phyloP scores from a whole-genome alignment of 495 filamentous ascomycete genomes.

The Neurospora sp. region DNA sequence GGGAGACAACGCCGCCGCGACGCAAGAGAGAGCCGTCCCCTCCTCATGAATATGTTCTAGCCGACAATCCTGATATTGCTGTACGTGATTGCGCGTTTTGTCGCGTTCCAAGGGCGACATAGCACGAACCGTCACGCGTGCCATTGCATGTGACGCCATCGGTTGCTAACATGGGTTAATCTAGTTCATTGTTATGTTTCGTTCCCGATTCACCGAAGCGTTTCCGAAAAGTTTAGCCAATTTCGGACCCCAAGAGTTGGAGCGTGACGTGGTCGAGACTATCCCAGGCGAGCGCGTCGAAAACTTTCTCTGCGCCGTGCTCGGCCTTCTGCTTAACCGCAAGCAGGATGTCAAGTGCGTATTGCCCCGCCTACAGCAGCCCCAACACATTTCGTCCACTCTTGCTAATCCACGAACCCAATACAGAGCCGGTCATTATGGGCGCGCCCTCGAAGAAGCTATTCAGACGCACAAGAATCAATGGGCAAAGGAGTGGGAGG shows the following conservation, averaged over 20 bases:
- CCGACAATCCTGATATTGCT: constrained; percentile 80
- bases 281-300: constrained; percentile 78
- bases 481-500: constrained; percentile 83
- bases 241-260: constrained; percentile 90
- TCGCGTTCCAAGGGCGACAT: constrained; percentile 19
- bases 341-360: constrained; percentile 98
- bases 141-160: constrained; percentile 17
- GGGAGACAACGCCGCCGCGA: constrained; percentile 51
- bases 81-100: constrained; percentile 45
- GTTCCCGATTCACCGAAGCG: constrained; percentile 79
- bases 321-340: constrained; percentile 82
- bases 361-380: constrained; percentile 12
- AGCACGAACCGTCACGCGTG: constrained; percentile 33
- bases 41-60: constrained; percentile 77
- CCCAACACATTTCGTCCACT: background rate
- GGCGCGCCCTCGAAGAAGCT: constrained; percentile 88
- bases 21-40: constrained; percentile 73
- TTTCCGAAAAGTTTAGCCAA: constrained; percentile 80
- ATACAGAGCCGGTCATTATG: constrained; percentile 70
- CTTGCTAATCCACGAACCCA: background rate
- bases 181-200: constrained; percentile 97
- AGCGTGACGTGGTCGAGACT: constrained; percentile 67
- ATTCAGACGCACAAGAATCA: constrained; percentile 74
- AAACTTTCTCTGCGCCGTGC: constrained; percentile 75
- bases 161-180: constrained; percentile 15